Percentiles rank a stretch among this genome's conserved stretches.
phyloP scores from a whole-genome alignment of 306 rosid species.

The Dalbergia cultrata region DNA sequence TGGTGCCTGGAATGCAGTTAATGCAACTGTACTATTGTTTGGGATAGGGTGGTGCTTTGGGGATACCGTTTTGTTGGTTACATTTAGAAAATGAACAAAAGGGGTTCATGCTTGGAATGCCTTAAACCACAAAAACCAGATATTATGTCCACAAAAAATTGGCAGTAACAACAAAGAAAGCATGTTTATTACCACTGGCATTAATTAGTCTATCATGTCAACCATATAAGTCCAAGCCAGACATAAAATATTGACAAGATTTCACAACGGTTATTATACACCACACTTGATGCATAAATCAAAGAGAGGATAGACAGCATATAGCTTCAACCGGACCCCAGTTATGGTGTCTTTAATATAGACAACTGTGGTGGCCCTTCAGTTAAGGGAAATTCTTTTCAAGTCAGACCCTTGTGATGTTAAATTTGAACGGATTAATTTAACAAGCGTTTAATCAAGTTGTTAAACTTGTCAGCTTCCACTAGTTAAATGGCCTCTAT shows the following conservation, averaged over 20 bases:
- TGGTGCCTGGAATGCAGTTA: slow-evolving; percentile 30
- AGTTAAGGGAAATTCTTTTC: not conserved
- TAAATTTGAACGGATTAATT: slow-evolving; percentile 2
- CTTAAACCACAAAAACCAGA: slow-evolving; percentile 45
- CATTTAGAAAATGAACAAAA: not conserved
- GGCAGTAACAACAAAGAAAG: slow-evolving; percentile 36
- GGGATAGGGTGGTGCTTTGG: slow-evolving; percentile 15
- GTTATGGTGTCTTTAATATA: slow-evolving; percentile 8
- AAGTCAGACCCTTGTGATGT: not conserved
- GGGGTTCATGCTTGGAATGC: slow-evolving; percentile 30
- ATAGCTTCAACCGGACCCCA: slow-evolving; percentile 49
- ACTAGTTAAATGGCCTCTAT: not conserved
- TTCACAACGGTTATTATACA: slow-evolving; percentile 31
- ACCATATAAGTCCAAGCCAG: slow-evolving; percentile 39
- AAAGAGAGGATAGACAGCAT: slow-evolving; percentile 6
- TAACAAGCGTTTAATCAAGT: slow-evolving; percentile 3
- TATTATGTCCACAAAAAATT: slow-evolving; percentile 58
- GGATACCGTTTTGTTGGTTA: slow-evolving; percentile 1
- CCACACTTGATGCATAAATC: slow-evolving; percentile 45
- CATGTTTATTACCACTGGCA: slow-evolving; percentile 19
- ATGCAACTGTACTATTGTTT: slow-evolving; percentile 25
- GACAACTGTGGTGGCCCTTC: slow-evolving; percentile 25
- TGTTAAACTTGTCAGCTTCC: not conserved
- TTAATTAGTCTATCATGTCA: slow-evolving; percentile 39
- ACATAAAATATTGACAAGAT: slow-evolving; percentile 52